Base-by-base conservation (phyloP, 2,329 filamentous ascomycete genomes). In the Knufia fluminis region DNA sequence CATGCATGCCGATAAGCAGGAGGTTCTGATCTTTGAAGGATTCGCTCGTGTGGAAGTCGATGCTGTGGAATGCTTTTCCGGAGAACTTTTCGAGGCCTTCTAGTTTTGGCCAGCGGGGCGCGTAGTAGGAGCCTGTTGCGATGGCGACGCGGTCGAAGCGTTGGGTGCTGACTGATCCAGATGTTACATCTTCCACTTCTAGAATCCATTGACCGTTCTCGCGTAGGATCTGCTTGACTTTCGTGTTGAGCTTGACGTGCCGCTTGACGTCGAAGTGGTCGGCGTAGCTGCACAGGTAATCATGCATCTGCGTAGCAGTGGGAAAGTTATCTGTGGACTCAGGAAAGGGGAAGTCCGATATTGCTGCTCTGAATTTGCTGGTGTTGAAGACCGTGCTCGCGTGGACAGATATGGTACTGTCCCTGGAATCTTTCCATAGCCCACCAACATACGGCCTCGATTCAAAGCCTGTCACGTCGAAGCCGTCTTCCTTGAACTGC, bases 31-130 rank as follows among this genome's bases (percentile, higher is more conserved):
- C 46, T 31, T 48, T 35, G 38, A 52, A 52, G 1, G 24, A 23
- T 28, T 51, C 17, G 8, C 49, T 45, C 17, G 39, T 12, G 14
- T 45, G 49, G 39, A 52, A 54, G 14, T 52, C 19, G 49, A 1
- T 75, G 68, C 65, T 65, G 49, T 75, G 72, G 2, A 72, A 60
- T 2, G 69, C 54, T 1, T 61, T 55, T 7, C 70, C 70, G 17
- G 63, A 39, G 31, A 71, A 73, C 16, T 60, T 57, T 0, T 67
- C 66, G 10, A 62, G 45, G 0, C 64, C 68, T 20, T 62, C 58
- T 3, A 71, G 55, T 3, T 56, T 48, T 2, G 70, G 71, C 48
- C 67, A 60, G 4, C 61, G 59, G 0, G 69, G 65, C 31, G 58
- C 40, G 32, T 64, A 57, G 54, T 70, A 60, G 51, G 68, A 54